Evolutionary conservation across 306 rosid genomes (phyloP).

Genomic region (Parietaria judaica): DNA sequence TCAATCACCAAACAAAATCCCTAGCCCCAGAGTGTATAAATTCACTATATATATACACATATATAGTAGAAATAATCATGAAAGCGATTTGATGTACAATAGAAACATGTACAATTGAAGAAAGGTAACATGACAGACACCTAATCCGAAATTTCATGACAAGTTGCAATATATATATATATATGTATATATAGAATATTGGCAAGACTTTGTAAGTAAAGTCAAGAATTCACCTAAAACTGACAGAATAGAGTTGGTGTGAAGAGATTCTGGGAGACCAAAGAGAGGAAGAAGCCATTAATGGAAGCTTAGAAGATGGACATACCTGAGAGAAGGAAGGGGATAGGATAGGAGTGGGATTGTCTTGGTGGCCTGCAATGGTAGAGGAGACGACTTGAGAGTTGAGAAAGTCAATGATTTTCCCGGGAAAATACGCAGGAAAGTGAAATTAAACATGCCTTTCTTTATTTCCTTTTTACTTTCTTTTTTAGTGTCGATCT

Average conservation of each 20-base stretch:
- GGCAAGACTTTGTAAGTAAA: background rate
- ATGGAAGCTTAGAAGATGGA: background rate
- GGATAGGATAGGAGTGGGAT: background rate
- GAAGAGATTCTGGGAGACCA: slow-evolving; percentile 3
- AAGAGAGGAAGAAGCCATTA: background rate
- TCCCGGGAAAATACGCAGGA: slow-evolving; percentile 6
- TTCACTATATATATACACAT: background rate
- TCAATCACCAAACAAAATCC: background rate
- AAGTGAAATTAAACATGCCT: background rate
- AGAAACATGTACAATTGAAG: too few species aligned
- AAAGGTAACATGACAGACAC: background rate
- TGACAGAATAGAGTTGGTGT: background rate
- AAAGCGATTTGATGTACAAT: too few species aligned
- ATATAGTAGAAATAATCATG: background rate
- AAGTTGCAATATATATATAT: background rate
- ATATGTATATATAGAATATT: background rate
- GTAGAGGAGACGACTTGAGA: slow-evolving; percentile 19
- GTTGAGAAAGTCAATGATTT: slow-evolving; percentile 21
- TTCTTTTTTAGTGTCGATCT: too few species aligned
- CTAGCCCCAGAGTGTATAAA: background rate
- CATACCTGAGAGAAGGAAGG: background rate
- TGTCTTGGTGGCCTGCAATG: background rate
- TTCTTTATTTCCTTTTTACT: too few species aligned
- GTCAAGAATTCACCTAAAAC: background rate
- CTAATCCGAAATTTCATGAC: background rate